Evolutionary conservation across 768 basidiomycete genomes (phyloP).

Genomic region (Tephrocybe sp.): DNA sequence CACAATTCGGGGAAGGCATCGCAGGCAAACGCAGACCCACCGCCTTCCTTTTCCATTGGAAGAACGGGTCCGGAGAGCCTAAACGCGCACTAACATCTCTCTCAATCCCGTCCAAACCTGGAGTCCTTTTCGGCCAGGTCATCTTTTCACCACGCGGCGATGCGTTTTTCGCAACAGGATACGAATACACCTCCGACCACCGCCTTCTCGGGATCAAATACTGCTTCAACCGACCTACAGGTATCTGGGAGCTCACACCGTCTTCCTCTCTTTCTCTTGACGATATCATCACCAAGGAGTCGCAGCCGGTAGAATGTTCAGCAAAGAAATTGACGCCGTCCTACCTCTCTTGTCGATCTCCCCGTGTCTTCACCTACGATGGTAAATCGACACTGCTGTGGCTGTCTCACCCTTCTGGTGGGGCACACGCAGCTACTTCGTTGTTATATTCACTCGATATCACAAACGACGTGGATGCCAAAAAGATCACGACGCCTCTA

Average conservation of each 20-base stretch:
- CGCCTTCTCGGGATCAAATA: slow-evolving; percentile 55
- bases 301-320: slow-evolving; percentile 13
- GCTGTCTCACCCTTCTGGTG: slow-evolving; percentile 53
- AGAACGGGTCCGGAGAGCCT: slow-evolving; percentile 13
- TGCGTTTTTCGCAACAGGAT: slow-evolving; percentile 57
- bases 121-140: slow-evolving; percentile 53
- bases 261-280: slow-evolving; percentile 11
- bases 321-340: slow-evolving; percentile 40
- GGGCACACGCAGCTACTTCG: slow-evolving; percentile 57
- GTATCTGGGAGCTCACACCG: slow-evolving; percentile 51
- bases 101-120: slow-evolving; percentile 6
- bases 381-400: slow-evolving; percentile 39
- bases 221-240: slow-evolving; percentile 58
- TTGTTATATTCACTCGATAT: slow-evolving; percentile 46
- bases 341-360: slow-evolving; percentile 54
- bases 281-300: slow-evolving; percentile 4
- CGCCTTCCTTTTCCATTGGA: slow-evolving; percentile 55
- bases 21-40: slow-evolving; percentile 48
- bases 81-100: slow-evolving; percentile 8
- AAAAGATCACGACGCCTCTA: slow-evolving; percentile 24
- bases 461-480: slow-evolving; percentile 9
- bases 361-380: slow-evolving; percentile 39
- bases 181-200: slow-evolving; percentile 55
- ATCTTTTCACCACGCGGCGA: slow-evolving; percentile 42
- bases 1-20: slow-evolving; percentile 65